Conservation (phyloP, 139 green algal genomes). For the Marvania coccoides region DNA sequence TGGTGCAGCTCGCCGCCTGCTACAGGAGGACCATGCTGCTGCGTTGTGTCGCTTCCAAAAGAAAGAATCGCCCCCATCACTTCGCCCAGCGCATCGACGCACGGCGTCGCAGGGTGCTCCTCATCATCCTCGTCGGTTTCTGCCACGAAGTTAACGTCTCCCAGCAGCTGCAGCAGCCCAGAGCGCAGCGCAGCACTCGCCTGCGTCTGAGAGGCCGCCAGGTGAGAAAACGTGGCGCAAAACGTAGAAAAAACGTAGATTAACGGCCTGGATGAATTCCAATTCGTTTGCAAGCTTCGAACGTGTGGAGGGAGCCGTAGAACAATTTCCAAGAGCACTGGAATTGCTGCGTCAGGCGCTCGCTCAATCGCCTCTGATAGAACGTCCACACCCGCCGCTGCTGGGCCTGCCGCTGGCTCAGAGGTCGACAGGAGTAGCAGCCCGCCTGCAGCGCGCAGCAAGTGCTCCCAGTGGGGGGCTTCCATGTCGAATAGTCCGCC, state of each 20-base stretch:
- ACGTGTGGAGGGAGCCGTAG: neutral
- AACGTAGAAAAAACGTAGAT: neutral
- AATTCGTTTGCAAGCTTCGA: neutral
- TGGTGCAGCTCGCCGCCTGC: no score
- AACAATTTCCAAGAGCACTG: slow-evolving; percentile 9
- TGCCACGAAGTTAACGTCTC: neutral
- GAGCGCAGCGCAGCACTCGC: neutral
- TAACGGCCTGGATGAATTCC: neutral
- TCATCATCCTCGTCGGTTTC: neutral
- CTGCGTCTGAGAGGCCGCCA: neutral
- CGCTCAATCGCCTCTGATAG: slow-evolving; percentile 14
- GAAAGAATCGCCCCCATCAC: neutral
- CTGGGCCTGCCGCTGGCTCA: neutral
- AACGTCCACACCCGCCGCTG: slow-evolving; percentile 10
- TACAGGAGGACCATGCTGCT: no score
- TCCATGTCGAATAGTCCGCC: slow-evolving; percentile 13
- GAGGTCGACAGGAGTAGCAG: slow-evolving; percentile 7
- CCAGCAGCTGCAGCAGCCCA: neutral
- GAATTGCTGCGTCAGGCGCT: neutral
- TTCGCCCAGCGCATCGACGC: neutral
- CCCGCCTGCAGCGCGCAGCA: neutral
- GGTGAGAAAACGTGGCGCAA: neutral
- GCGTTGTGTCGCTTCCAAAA: no score
- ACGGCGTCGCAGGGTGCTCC: neutral
- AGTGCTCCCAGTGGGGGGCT: neutral